A percentile compares a stretch with the other conserved stretches of the same genome.
Conservation (phyloP, 2,329 filamentous ascomycete species). For the Epichloe coenophiala region DNA sequence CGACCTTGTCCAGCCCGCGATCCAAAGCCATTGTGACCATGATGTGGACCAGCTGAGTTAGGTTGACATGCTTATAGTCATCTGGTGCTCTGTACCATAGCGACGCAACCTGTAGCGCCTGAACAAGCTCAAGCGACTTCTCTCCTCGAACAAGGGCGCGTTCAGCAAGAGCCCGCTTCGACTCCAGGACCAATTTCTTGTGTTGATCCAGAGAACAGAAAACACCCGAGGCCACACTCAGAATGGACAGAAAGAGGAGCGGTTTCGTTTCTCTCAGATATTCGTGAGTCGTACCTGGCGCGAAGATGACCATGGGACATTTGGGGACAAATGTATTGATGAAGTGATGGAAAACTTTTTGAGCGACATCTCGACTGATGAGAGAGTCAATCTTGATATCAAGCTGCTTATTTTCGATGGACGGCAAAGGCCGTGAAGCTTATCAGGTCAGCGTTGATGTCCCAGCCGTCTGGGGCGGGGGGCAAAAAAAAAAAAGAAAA, state of each 20-base stretch:
- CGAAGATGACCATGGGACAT: constrained; percentile 1
- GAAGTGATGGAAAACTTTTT: constrained; percentile 1
- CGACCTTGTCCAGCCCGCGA: neutral
- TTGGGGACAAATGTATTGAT: constrained; percentile 1
- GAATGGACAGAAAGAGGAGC: constrained; percentile 1
- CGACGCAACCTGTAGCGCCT: constrained; percentile 1
- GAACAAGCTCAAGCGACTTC: constrained; percentile 3
- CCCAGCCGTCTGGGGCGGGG: neutral
- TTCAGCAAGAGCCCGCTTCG: neutral
- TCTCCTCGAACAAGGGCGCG: constrained; percentile 1
- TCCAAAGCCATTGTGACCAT: neutral
- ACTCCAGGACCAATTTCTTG: neutral
- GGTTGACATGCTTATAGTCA: neutral
- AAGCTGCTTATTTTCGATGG: constrained; percentile 3
- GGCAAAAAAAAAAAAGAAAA: neutral
- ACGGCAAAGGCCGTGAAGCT: neutral
- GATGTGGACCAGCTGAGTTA: neutral
- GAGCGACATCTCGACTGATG: constrained; percentile 1
- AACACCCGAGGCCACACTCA: neutral
- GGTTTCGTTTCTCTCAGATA: constrained; percentile 3
- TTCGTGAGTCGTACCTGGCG: neutral
- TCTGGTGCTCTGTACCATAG: constrained; percentile 3
- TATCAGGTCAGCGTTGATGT: neutral
- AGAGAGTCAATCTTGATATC: constrained; percentile 3
- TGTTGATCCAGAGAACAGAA: neutral